Evolutionary conservation across 1,284 basidiomycete species (phyloP).

Genomic region (Blastosporella zonata): DNA sequence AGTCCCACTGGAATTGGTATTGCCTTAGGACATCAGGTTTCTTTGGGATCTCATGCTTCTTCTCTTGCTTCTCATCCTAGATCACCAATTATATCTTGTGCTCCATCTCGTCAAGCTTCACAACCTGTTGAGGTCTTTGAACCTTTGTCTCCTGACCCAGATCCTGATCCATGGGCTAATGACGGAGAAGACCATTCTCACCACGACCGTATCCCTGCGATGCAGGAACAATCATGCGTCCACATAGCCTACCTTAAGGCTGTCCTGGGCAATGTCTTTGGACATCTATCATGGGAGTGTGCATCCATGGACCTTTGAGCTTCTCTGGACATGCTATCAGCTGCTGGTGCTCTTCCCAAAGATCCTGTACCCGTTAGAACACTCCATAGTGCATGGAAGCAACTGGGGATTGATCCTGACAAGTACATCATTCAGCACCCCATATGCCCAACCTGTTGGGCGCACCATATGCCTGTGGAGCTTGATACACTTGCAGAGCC

Average conservation of each 20-base stretch:
- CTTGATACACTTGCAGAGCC: background rate
- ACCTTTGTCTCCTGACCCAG: conserved; percentile 4
- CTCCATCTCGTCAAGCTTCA: background rate
- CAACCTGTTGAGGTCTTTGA: background rate
- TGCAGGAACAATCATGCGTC: conserved; percentile 15
- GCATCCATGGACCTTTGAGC: conserved; percentile 6
- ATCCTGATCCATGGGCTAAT: conserved; percentile 8
- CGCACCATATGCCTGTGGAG: background rate
- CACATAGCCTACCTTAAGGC: conserved; percentile 21
- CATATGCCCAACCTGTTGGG: conserved; percentile 8
- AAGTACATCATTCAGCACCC: conserved; percentile 7
- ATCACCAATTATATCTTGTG: background rate
- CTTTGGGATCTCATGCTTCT: no score
- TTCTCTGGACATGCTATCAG: conserved; percentile 11
- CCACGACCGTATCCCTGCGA: conserved; percentile 6
- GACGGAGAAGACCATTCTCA: background rate
- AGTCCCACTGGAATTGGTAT: background rate
- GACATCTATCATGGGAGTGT: conserved; percentile 11
- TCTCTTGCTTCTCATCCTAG: background rate
- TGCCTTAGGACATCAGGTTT: no score
- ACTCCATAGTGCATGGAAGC: conserved; percentile 7
- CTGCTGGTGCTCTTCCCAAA: conserved; percentile 12
- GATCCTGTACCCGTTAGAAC: conserved; percentile 11
- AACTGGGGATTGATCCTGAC: conserved; percentile 13
- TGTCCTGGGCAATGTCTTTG: conserved; percentile 19